These are phyloP conservation scores for Pleurotus sapidus DNA, from an alignment of 768 basidiomycete species.

Conservation along the genomic window DNA sequence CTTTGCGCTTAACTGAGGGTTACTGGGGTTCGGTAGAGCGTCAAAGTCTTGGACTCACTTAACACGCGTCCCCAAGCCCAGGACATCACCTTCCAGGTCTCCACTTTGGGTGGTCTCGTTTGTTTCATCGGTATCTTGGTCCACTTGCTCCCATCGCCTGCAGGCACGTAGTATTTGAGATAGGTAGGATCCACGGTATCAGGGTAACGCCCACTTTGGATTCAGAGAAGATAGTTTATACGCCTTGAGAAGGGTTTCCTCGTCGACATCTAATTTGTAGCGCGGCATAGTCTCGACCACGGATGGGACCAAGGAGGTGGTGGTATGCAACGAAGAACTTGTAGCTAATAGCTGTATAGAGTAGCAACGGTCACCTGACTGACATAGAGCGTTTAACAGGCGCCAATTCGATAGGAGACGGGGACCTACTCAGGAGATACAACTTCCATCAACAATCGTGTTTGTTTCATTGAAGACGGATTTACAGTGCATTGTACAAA, in stretches of 20 bases:
- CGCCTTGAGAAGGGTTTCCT: slow-evolving; percentile 79
- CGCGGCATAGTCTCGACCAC: background rate
- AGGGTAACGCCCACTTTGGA: slow-evolving; percentile 55
- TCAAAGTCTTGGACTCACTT: slow-evolving; percentile 42
- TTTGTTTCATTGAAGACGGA: too few relatives aligned
- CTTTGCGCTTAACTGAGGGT: slow-evolving; percentile 40
- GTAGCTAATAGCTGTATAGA: too few relatives aligned
- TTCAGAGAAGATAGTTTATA: slow-evolving; percentile 79
- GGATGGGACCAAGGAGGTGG: too few relatives aligned
- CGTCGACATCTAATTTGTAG: slow-evolving; percentile 66
- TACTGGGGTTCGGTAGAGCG: slow-evolving; percentile 1
- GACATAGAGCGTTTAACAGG: too few relatives aligned
- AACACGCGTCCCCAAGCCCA: slow-evolving; percentile 69
- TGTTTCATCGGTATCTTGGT: slow-evolving; percentile 78
- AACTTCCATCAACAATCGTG: too few relatives aligned
- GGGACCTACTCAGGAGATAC: too few relatives aligned
- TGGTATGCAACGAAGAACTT: too few relatives aligned
- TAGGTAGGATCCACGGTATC: background rate
- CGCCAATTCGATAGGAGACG: too few relatives aligned
- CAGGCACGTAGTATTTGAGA: slow-evolving; percentile 1
- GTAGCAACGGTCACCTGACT: background rate
- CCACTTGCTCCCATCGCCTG: slow-evolving; percentile 89
- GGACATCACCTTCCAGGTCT: slow-evolving; percentile 68
- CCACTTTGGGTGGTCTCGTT: slow-evolving; percentile 54
- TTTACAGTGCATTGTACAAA: background rate